phyloP scores from a whole-genome alignment of 495 filamentous ascomycete species.

The Penicillium dipodomyicola region DNA sequence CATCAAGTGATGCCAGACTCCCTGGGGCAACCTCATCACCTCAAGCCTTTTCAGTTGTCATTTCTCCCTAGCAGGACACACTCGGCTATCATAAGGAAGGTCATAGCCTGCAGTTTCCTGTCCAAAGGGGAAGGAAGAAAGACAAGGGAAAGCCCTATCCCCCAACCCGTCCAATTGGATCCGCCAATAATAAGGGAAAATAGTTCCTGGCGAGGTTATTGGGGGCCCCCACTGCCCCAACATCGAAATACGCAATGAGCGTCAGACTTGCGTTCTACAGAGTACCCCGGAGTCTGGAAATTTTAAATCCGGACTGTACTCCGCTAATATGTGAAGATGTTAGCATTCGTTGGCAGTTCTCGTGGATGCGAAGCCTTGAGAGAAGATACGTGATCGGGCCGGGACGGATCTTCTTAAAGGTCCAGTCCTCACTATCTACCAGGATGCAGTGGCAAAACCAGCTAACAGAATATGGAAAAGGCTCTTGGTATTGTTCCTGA shows the following conservation, averaged over 20 bases:
- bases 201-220: slow-evolving; percentile 29
- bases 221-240: slow-evolving; percentile 23
- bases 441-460: background rate
- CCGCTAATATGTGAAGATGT: background rate
- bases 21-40: background rate
- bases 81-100: background rate
- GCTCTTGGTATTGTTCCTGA: background rate
- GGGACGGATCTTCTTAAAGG: background rate
- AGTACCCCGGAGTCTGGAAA: background rate
- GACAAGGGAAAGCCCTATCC: slow-evolving; percentile 11
- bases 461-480: background rate
- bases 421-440: background rate
- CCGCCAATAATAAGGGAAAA: slow-evolving; percentile 25
- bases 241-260: background rate
- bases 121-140: background rate
- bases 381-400: background rate
- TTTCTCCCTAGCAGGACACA: background rate
- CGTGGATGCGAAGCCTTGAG: background rate
- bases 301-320: background rate
- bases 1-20: background rate
- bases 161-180: slow-evolving; percentile 27
- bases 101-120: background rate
- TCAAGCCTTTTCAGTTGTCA: background rate
- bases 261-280: background rate
- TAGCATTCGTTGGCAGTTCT: background rate